These are phyloP conservation scores for Cystobasidium sp. DNA, from an alignment of 1,284 basidiomycete species.

Conservation along the genomic window DNA sequence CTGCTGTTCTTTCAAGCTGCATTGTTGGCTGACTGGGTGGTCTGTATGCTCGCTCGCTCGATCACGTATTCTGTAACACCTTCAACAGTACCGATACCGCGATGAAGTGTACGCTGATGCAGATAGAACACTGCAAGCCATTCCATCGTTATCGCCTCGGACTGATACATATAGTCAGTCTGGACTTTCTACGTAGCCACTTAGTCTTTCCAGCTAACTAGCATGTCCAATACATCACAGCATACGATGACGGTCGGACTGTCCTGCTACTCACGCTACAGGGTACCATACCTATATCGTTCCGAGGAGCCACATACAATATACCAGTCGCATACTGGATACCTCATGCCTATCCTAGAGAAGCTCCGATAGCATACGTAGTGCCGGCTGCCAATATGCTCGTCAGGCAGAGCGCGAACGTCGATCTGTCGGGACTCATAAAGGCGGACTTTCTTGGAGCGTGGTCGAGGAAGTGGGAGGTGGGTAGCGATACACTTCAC, in stretches of 20 bases:
- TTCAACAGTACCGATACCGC: constrained; percentile 64
- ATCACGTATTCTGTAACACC: not conserved
- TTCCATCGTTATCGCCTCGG: constrained; percentile 76
- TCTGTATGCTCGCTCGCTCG: constrained; percentile 3
- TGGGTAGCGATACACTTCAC: constrained; percentile 57
- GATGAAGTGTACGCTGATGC: constrained; percentile 70
- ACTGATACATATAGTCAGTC: constrained; percentile 87
- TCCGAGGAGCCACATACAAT: constrained; percentile 79
- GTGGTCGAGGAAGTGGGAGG: constrained; percentile 86
- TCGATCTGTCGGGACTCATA: constrained; percentile 83
- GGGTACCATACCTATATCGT: constrained; percentile 87
- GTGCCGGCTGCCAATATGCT: constrained; percentile 93
- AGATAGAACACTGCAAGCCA: constrained; percentile 66
- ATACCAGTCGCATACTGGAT: constrained; percentile 93
- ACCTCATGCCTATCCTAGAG: constrained; percentile 75
- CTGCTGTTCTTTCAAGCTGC: not conserved
- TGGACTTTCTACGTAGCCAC: constrained; percentile 51
- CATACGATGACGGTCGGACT: constrained; percentile 81
- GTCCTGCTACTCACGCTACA: constrained; percentile 87
- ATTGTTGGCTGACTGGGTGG: not conserved
- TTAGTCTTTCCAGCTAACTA: constrained; percentile 10
- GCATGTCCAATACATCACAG: not conserved
- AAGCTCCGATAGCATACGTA: constrained; percentile 88
- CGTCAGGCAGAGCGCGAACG: constrained; percentile 72
- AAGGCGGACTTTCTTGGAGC: constrained; percentile 69